A percentile compares a stretch with the other conserved stretches of the same genome.
Evolutionary conservation across 331 rosid species (phyloP).

Genomic region (Telfairia occidentalis): DNA sequence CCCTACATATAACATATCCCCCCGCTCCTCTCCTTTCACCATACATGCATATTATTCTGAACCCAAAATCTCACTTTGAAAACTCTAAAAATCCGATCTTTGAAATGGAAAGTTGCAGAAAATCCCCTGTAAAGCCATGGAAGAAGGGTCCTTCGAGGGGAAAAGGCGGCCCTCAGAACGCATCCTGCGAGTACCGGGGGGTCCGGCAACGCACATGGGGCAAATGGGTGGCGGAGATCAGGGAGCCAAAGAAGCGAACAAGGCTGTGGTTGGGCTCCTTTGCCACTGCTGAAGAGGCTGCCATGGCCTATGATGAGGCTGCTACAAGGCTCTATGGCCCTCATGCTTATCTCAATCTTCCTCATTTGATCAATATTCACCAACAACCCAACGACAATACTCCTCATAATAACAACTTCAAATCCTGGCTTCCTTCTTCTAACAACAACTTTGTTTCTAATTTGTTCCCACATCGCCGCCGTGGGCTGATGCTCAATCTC

Average conservation of each 20-base stretch:
- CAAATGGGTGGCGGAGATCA: conserved; percentile 95
- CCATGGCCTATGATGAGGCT: conserved; percentile 91
- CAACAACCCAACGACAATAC: conserved; percentile 18
- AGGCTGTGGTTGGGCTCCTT: conserved; percentile 92
- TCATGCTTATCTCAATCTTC: conserved; percentile 83
- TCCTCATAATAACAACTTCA: conserved; percentile 30
- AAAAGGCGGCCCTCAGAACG: conserved; percentile 89
- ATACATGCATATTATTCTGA: too few species aligned
- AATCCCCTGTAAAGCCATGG: conserved; percentile 77
- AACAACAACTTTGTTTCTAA: conserved; percentile 69
- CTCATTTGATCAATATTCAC: conserved; percentile 33
- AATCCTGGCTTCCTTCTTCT: conserved; percentile 87
- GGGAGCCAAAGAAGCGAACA: conserved; percentile 90
- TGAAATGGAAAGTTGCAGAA: conserved; percentile 51
- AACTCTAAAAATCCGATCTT: not conserved
- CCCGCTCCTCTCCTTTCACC: conserved; percentile 46
- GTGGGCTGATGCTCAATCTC: conserved; percentile 37
- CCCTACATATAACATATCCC: conserved; percentile 40
- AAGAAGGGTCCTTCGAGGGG: conserved; percentile 88
- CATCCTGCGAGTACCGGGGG: conserved; percentile 70
- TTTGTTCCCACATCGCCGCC: conserved; percentile 69
- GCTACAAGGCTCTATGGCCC: conserved; percentile 80
- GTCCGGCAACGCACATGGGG: conserved; percentile 94
- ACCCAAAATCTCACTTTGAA: too few species aligned
- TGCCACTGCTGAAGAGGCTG: conserved; percentile 90